phyloP scores from a whole-genome alignment of 345 rosid species.

The Nephelium lappaceum region DNA sequence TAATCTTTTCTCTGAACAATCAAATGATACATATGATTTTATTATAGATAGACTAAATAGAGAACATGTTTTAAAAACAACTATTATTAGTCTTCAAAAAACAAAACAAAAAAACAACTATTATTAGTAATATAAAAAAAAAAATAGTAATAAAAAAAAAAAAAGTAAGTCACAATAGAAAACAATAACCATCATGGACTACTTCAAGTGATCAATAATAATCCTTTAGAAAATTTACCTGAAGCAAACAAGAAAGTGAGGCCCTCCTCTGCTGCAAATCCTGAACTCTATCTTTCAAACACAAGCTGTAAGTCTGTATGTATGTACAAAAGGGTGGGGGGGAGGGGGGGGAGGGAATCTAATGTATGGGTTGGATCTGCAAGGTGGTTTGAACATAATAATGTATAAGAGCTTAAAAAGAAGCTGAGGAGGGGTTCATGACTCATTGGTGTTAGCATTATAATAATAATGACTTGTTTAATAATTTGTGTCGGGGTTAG shows the following conservation, averaged over 20 bases:
- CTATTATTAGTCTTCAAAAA: too few relatives aligned
- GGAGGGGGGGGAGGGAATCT: constrained; percentile 52
- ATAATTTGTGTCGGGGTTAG: constrained; percentile 34
- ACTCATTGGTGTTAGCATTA: constrained; percentile 1
- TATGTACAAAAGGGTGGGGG: constrained; percentile 17
- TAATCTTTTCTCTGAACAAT: constrained; percentile 10
- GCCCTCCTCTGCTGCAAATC: constrained; percentile 18
- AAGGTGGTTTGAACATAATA: constrained; percentile 38
- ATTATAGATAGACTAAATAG: too few relatives aligned
- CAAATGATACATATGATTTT: neutral
- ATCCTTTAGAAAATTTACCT: neutral
- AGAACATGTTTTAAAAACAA: too few relatives aligned
- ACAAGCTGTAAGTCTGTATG: constrained; percentile 35
- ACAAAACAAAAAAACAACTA: too few relatives aligned
- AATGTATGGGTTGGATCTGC: constrained; percentile 61
- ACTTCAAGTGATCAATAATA: neutral
- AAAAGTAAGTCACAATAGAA: neutral
- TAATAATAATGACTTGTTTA: constrained; percentile 12
- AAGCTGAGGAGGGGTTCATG: constrained; percentile 42
- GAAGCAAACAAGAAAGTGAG: constrained; percentile 28
- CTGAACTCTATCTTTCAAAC: constrained; percentile 34
- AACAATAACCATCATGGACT: neutral
- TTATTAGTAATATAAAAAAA: too few relatives aligned
- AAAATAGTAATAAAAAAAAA: too few relatives aligned
- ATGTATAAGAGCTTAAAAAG: constrained; percentile 51